These are phyloP conservation scores for Syzygium jambos DNA, from an alignment of 345 rosid genomes.

Conservation along the genomic window DNA sequence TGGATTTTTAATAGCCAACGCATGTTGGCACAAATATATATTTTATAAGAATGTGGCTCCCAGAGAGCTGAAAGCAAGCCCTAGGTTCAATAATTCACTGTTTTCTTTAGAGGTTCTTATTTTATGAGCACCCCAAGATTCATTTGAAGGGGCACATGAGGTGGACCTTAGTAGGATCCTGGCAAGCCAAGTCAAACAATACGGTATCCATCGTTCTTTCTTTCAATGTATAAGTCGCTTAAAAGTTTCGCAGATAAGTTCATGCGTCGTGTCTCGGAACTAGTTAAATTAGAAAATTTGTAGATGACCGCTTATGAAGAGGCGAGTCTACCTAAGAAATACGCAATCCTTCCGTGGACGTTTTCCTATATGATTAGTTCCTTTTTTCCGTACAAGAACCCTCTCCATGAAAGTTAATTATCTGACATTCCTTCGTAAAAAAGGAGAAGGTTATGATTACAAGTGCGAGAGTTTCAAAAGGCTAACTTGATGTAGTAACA, in stretches of 20 bases:
- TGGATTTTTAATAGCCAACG: slow-evolving; percentile 14
- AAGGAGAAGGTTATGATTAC: not conserved
- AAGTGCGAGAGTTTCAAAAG: not conserved
- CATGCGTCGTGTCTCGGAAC: not conserved
- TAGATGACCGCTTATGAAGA: not conserved
- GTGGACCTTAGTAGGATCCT: not conserved
- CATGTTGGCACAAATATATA: slow-evolving; percentile 8
- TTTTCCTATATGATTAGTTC: not conserved
- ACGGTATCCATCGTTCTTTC: not conserved
- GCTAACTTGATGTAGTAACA: not conserved
- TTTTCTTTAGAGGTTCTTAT: slow-evolving; percentile 4
- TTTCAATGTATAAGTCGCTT: not conserved
- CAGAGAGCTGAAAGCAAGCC: slow-evolving; percentile 19
- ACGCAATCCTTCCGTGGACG: not conserved
- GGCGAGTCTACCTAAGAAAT: not conserved
- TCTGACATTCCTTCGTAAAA: not conserved
- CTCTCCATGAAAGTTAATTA: not conserved
- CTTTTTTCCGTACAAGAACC: not conserved
- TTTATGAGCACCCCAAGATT: slow-evolving; percentile 44
- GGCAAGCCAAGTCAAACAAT: not conserved
- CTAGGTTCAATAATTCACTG: slow-evolving; percentile 15
- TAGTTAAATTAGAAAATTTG: not conserved
- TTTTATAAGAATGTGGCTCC: slow-evolving; percentile 21
- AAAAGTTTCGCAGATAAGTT: not conserved
- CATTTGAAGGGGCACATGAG: slow-evolving; percentile 34